A percentile compares a stretch with the other conserved stretches of the same genome.
Conservation (phyloP, 805 yeast species). For the Wickerhamiella alocasiicola region DNA sequence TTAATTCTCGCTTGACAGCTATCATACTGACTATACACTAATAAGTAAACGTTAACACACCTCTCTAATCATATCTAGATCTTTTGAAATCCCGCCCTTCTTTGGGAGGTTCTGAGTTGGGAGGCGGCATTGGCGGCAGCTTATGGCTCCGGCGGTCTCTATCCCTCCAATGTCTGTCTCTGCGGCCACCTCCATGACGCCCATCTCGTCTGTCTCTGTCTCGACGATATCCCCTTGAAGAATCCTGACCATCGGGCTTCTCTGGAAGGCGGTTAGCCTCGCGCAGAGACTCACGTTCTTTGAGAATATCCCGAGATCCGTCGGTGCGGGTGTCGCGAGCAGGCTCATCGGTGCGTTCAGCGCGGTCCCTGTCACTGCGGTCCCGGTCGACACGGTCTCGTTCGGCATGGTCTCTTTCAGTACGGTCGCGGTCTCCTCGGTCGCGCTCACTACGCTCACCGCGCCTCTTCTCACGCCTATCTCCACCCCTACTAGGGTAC, state of each 20-base stretch:
- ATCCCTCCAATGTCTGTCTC: not conserved
- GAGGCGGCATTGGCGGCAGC: slow-evolving; percentile 2
- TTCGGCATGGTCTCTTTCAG: not conserved
- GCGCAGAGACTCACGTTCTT: too few relatives aligned
- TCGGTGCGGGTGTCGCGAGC: not conserved
- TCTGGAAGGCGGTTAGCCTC: too few relatives aligned
- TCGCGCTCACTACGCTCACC: not conserved
- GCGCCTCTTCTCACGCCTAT: not conserved
- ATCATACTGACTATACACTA: not conserved
- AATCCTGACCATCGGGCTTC: too few relatives aligned
- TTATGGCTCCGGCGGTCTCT: not conserved
- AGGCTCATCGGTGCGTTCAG: not conserved
- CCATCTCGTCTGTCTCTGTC: too few relatives aligned
- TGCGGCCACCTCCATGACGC: not conserved
- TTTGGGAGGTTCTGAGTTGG: not conserved
- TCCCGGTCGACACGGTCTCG: slow-evolving; percentile 4
- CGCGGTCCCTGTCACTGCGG: not conserved
- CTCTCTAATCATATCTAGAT: not conserved
- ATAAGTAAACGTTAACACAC: not conserved
- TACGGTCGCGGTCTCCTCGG: not conserved
- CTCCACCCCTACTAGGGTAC: not conserved
- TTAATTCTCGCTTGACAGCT: not conserved
- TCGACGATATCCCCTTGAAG: too few relatives aligned
- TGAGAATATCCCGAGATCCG: too few relatives aligned
- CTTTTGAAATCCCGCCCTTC: not conserved